Evolutionary conservation across 441 rosid species (phyloP), one percentile per base, ranked within the genome.

Genomic region (Syzygium syzygioides): DNA sequence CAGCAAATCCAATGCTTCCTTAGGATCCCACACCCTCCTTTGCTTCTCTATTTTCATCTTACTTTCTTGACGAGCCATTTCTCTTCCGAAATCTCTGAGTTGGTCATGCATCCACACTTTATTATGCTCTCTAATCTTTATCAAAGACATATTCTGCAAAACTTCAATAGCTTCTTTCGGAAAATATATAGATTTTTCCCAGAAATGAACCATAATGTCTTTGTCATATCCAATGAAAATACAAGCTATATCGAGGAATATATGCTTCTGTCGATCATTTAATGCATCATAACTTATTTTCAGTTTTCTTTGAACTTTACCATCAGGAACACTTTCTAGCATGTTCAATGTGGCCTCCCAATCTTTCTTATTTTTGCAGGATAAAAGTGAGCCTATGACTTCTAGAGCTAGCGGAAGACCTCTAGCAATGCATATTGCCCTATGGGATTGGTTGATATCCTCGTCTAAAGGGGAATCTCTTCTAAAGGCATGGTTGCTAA

Each of bases 301-400:
- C 1, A 37, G 0, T 1, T 11, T 71, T 0, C 1, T 20, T 2
- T 0, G 17, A 11, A 71, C 1, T 0, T 0, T 0, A 0, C 0
- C 0, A 1, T 0, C 1, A 37, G 80, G n/a, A 71, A 37, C 15
- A 20, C 0, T 71, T 71, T 37, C 80, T 0, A 37, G 0, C 17
- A 0, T 1, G 1, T 37, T 1, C 28, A 71, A 71, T 5, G 0
- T 68, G 48, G 0, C 0, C 5, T 71, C n/a, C 80, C 80, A 45
- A 1, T 1, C 1, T 45, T 45, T 7, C 48, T 20, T 37, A 0
- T 45, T 45, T 1, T 1, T 20, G 52, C 0, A 0, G 3, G 0
- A 3, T 11, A 71, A 71, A 37, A 37, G 17, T 11, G 80, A 71
- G 0, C 52, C 80, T 0, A 71, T 37, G n/a, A 71, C 28, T 1